phyloP scores from a whole-genome alignment of 768 basidiomycete genomes.

The Amyloporia xantha region DNA sequence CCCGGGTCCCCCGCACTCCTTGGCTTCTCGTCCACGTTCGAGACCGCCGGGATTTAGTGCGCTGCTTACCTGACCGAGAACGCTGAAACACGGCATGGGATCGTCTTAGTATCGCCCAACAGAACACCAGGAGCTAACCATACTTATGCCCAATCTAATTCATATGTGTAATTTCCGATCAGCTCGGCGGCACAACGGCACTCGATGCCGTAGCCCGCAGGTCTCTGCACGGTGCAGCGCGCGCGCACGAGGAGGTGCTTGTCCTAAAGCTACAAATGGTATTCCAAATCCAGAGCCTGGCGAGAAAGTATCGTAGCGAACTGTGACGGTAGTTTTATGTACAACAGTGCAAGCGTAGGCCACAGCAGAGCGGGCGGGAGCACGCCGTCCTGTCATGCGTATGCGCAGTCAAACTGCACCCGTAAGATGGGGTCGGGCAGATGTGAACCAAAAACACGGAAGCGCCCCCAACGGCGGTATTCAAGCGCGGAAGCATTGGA shows the following conservation, averaged over 20 bases:
- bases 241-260: not conserved
- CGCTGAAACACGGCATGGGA: too few species aligned
- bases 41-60: not conserved
- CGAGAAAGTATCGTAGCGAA: not conserved
- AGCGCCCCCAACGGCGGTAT: not conserved
- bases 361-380: too few species aligned
- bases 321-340: not conserved
- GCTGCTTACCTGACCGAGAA: not conserved
- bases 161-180: not conserved
- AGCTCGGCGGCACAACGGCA: not conserved
- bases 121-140: not conserved
- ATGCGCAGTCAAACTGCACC: too few species aligned
- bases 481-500: not conserved
- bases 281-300: not conserved
- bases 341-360: too few species aligned
- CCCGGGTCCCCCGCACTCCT: not conserved
- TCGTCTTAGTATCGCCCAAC: too few species aligned
- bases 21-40: not conserved
- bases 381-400: too few species aligned
- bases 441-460: not conserved
- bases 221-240: not conserved
- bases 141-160: not conserved
- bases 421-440: not conserved
- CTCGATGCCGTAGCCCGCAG: not conserved
- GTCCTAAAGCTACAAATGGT: not conserved